Base-by-base conservation (phyloP, 2,329 filamentous ascomycete species). In the Verticillium isaacii region DNA sequence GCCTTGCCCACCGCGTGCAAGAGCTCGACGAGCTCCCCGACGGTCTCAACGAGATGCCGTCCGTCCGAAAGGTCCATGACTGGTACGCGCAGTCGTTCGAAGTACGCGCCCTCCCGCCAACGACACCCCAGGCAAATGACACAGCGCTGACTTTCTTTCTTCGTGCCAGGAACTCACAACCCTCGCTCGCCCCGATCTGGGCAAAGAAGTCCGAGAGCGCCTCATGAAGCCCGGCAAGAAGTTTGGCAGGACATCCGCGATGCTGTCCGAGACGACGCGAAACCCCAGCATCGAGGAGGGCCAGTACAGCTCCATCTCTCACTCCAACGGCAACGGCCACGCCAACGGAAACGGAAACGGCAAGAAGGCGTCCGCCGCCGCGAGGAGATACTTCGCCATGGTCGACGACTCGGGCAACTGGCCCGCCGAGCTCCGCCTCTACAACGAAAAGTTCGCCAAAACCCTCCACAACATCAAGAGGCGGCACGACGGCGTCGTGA, bases 21-120 rank as follows among this genome's bases (percentile, higher is more conserved):
- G 95, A 99, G 80, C 86, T 99, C 62, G 88, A 90, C 65, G 91
- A 92, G 71, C 82, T 99, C 2, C 95, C 95, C 39, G 95, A 99
- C 84, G 95, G 95, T 61, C 85, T 99, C 65, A 97, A 92, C 74
- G 93, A 98, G 68, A 98, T 99, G 95, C 92, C 93, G 45, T 98
- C 95, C 12, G 97, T 99, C 68, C 89, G 89, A 75, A 92, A 89
- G 72, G 95, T 99, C 68, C 90, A 93, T 75, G 93, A 98, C 72
- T 99, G 95, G 95, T 99, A 99, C 76, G 95, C 94, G 66, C 95
- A 99, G 80, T 99, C 95, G 59, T 99, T 99, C 72, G 95, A 99
- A 87, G 93, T 97, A 85, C 69, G 85, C 55, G n/a, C 60, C 29
- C 8, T 57, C 56, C 50, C 58, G 15, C 54, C 45, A 36, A 8